Evolutionary conservation across 148 eudicot species (phyloP), one percentile per base, ranked within the genome.

Genomic region (Cornus suecica): DNA sequence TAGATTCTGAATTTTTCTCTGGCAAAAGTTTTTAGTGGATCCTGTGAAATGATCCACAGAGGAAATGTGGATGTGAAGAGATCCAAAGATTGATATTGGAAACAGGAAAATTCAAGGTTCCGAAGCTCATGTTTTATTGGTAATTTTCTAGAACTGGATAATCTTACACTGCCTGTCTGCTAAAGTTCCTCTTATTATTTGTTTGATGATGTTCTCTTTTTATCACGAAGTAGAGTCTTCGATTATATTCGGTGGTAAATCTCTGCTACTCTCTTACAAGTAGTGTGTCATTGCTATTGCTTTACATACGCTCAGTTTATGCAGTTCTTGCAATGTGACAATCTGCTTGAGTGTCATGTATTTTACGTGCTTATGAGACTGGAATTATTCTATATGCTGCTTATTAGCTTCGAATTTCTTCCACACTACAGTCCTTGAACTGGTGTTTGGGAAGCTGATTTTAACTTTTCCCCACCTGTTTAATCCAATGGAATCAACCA

Each of bases 111-210:
- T 54, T 73, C 51, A 54, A 54, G 68, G 63, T 2, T 8, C 8
- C 9, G 16, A 61, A 61, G 56, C 68, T 37, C 66, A 34, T 73
- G 41, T 61, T 24, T 48, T 48, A 48, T 69, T 61, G 68, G 67
- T 63, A 24, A 30, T 58, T 62, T 73, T 73, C 56, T 63, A 15
- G 23, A 41, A 41, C 14, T 16, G 34, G 41, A 37, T 62, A 51
- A 73, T 32, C 37, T 69, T 48, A 48, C 25, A 15, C 61, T 62
- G 31, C 32, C 10, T 72, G 24, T 62, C 16, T 5, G 10, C 41
- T 48, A 8, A 16, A 51, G 10, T 32, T 34, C 32, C 5, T 58
- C 7, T 31, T 34, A 24, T 52, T 52, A 52, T 20, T 52, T 20
- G 5, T 52, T 52, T 15, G 58, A 20, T 20, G 58, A 52, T 14